phyloP scores from a whole-genome alignment of 108 stramenopile species.

The Fragilaria crotonensis region DNA sequence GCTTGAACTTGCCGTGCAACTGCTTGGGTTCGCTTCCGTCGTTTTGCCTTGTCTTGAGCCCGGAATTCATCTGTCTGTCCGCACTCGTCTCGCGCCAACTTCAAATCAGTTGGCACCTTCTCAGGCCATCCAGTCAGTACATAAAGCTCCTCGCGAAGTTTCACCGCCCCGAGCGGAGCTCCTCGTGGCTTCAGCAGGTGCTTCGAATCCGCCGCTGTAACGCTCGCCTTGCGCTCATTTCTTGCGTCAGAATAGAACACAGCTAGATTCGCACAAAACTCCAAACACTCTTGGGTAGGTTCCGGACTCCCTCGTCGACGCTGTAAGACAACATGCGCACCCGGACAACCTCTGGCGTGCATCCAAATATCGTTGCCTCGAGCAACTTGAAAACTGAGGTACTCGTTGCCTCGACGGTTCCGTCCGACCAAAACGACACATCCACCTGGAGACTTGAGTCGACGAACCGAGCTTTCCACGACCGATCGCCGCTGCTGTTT shows the following conservation, averaged over 20 bases:
- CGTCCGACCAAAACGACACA: constrained; percentile 75
- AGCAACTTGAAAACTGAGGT: constrained; percentile 63
- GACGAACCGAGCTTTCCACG: constrained; percentile 29
- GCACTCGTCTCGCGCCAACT: constrained; percentile 54
- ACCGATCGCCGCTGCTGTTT: not conserved
- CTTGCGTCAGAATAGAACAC: constrained; percentile 78
- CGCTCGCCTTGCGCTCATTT: constrained; percentile 55
- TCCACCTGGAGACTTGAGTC: constrained; percentile 57
- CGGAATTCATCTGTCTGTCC: constrained; percentile 62
- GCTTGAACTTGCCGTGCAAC: constrained; percentile 16
- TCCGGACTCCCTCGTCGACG: constrained; percentile 51
- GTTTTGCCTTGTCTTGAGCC: constrained; percentile 53
- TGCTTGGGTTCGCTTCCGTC: constrained; percentile 51
- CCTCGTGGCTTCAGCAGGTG: constrained; percentile 78
- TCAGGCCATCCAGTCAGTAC: constrained; percentile 59
- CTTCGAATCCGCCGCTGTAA: constrained; percentile 75
- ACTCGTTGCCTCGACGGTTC: constrained; percentile 80
- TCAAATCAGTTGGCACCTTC: constrained; percentile 63
- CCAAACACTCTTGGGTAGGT: constrained; percentile 56
- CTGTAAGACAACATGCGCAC: constrained; percentile 77
- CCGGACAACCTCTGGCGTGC: constrained; percentile 77
- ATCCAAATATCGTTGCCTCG: constrained; percentile 79
- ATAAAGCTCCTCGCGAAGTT: constrained; percentile 64
- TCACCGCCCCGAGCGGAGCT: constrained; percentile 80
- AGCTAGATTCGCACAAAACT: constrained; percentile 78